Evolutionary conservation across 2,329 filamentous ascomycete species (phyloP).

Genomic region (Pseudocercospora musae): DNA sequence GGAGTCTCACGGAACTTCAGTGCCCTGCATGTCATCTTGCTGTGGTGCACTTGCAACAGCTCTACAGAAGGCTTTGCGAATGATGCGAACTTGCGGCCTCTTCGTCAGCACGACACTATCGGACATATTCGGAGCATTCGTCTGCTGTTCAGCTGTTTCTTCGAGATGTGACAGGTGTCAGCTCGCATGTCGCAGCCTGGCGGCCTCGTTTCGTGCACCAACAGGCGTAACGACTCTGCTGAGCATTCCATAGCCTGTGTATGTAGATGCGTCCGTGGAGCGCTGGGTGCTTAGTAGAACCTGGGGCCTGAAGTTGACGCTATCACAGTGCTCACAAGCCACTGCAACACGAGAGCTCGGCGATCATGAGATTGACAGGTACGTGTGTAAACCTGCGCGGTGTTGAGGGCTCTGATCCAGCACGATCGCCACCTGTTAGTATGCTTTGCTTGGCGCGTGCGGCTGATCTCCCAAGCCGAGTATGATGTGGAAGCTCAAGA

Average conservation of each 20-base stretch:
- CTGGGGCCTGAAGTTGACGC: neutral
- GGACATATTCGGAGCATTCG: neutral
- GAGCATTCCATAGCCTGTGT: neutral
- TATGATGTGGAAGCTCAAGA: neutral
- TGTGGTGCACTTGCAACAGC: neutral
- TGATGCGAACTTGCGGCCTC: neutral
- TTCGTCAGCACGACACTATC: neutral
- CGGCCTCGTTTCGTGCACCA: neutral
- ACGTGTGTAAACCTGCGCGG: neutral
- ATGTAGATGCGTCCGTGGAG: neutral
- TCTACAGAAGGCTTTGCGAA: neutral
- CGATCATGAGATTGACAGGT: neutral
- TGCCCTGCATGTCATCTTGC: neutral
- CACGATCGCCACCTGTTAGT: neutral
- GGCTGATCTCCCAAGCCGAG: neutral
- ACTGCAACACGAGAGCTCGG: neutral
- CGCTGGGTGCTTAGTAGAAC: neutral
- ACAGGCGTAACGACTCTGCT: neutral
- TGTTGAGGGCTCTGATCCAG: neutral
- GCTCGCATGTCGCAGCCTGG: neutral
- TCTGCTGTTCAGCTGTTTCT: neutral
- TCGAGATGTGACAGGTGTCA: neutral
- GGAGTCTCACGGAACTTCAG: too few species aligned
- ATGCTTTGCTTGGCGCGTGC: neutral
- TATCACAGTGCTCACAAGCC: neutral